phyloP scores from a whole-genome alignment of 768 basidiomycete genomes.

The Tylopilus felleus region DNA sequence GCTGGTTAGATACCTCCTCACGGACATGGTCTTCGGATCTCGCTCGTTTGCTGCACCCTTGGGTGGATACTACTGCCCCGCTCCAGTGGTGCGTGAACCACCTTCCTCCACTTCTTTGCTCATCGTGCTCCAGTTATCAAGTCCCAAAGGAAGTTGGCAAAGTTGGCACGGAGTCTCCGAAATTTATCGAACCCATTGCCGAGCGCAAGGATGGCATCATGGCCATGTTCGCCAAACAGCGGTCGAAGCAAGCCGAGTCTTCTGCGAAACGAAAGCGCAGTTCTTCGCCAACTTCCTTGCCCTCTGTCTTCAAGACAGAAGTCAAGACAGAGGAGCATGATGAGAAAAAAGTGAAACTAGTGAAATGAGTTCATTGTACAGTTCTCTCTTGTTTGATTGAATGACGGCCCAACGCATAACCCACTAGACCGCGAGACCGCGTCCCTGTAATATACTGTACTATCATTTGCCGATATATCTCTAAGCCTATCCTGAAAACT shows the following conservation, averaged over 20 bases:
- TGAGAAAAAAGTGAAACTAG: slow-evolving; percentile 23
- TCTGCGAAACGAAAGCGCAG: slow-evolving; percentile 30
- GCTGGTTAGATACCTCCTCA: slow-evolving; percentile 80
- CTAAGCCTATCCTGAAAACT: no score
- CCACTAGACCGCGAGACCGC: not conserved
- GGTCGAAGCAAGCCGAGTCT: slow-evolving; percentile 18
- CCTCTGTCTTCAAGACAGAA: not conserved
- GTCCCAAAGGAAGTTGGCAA: slow-evolving; percentile 91
- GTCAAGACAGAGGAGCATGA: slow-evolving; percentile 11
- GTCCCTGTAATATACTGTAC: slow-evolving; percentile 13
- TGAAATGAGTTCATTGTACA: not conserved
- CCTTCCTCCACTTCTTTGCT: not conserved
- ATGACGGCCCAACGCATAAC: not conserved
- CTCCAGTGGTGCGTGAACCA: slow-evolving; percentile 62
- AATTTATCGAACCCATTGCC: slow-evolving; percentile 78
- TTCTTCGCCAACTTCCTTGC: slow-evolving; percentile 10
- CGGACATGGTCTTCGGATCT: slow-evolving; percentile 63
- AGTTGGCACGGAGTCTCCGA: slow-evolving; percentile 78
- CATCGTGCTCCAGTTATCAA: slow-evolving; percentile 57
- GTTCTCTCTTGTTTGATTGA: not conserved
- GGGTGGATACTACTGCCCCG: slow-evolving; percentile 43
- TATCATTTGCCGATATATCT: no score
- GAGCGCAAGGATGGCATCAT: slow-evolving; percentile 83
- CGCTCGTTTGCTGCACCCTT: slow-evolving; percentile 57
- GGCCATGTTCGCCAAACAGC: slow-evolving; percentile 75